These are phyloP conservation scores for Pezicula radicicola DNA, from an alignment of 2,329 filamentous ascomycete genomes.

Conservation along the genomic window DNA sequence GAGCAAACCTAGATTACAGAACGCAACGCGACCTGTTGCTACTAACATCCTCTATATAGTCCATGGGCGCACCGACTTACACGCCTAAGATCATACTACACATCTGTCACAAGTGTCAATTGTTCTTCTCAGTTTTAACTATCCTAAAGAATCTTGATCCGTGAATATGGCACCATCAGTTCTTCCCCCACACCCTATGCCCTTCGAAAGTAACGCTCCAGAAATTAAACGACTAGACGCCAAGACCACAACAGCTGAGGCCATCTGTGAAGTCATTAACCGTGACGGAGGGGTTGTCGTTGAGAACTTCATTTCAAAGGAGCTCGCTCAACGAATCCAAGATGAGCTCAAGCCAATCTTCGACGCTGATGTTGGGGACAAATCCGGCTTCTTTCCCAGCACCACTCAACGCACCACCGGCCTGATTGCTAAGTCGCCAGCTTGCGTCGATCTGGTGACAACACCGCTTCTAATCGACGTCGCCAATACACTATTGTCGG, in stretches of 20 bases:
- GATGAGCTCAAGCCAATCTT: conserved; percentile 34
- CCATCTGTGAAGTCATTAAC: conserved; percentile 7
- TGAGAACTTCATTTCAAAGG: conserved; percentile 29
- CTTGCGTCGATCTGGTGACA: conserved; percentile 33
- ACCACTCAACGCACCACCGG: conserved; percentile 38
- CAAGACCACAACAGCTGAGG: not conserved
- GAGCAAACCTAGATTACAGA: conserved; percentile 29
- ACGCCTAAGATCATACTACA: not conserved
- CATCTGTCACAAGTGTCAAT: not conserved
- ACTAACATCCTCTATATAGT: not conserved
- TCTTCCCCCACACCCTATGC: not conserved
- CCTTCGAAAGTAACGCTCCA: not conserved
- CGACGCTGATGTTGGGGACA: conserved; percentile 32
- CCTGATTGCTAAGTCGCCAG: conserved; percentile 33
- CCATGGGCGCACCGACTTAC: not conserved
- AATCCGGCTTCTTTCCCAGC: conserved; percentile 36
- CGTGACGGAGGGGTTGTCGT: conserved; percentile 35
- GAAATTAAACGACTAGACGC: not conserved
- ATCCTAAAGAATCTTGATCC: not conserved
- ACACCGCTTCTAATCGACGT: conserved; percentile 32
- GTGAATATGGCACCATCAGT: not conserved
- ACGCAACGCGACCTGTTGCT: not conserved
- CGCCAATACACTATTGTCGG: conserved; percentile 31
- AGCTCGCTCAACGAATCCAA: conserved; percentile 32
- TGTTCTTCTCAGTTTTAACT: not conserved